Base-by-base conservation (phyloP, 768 basidiomycete genomes). In the Dentipellis sp. region DNA sequence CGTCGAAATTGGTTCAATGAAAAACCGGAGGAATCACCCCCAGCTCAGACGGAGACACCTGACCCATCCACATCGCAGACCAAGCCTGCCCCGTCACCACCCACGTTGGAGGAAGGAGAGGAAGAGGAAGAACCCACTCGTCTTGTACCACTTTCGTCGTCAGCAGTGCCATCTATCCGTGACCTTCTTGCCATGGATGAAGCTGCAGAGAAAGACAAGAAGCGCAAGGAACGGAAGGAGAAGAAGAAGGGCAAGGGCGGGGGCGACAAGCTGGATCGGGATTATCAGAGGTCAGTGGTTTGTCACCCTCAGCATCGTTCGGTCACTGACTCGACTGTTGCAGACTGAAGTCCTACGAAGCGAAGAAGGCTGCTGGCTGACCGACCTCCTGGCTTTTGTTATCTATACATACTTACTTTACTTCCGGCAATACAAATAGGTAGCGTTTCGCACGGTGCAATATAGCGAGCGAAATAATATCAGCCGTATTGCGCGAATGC, bases 181-280 rank as follows among this genome's bases (percentile, higher is more conserved):
- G 88, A 91, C 29, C 77, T 97, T 58, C 72, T 97, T 39, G 86
- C 84, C 6, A 80, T 88, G 74, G 88, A 93, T 59, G 75, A 81
- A 39, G 85, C 80, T 14, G 80, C 78, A 5, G 81, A 79, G 59
- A 78, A 79, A 56, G 75, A 75, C 12, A 80, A 84, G 55, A 90
- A 91, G 66, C 76, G 84, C 60, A 80, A 75, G 60, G 83, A 86
- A 59, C 76, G 80, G 55, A 93, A 91, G 67, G 87, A 90, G 55
- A 89, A 90, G 69, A 82, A 82, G 62, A 82, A 80, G 63, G 70
- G 71, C 17, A 73, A 72, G 53, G 67, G 67, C 2, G 72, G 68
- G 50, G 66, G 59, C 50, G 66, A 67, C 56, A 72, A 79, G 63
- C 72, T 70, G 6, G 75, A 81, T 19, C 67, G 81, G 55, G 82